Base-by-base conservation (phyloP, 495 filamentous ascomycete genomes). In the Cetradonia linearis region DNA sequence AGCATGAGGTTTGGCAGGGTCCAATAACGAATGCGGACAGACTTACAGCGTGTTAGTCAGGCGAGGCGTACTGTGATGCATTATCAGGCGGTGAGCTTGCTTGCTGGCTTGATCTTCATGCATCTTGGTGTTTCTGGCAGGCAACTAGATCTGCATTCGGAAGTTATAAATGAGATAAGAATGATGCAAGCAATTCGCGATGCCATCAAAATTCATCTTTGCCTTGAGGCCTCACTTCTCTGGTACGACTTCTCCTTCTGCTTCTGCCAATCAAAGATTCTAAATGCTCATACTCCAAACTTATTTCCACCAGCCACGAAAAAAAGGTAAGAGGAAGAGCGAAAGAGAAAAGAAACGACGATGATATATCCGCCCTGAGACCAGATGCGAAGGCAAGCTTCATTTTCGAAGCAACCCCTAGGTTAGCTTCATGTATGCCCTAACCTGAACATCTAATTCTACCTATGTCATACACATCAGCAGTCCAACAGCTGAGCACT, bases 111-210 rank as follows among this genome's bases (percentile, higher is more conserved):
- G 23, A 52, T 27, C 4, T 16, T n/a, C 31, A n/a, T 34, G 50
- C 10, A 34, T 34, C n/a, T 23, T 34, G 30, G 31, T 36, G 16
- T 25, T 25, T 25, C 42, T 25, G 30, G 33, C 30, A 34, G 50
- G 18, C 50, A 34, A 54, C 30, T 54, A 36, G 50, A 54, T 50
- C 48, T 23, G 48, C 16, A 50, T 54, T 33, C n/a, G 30, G 42
- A 46, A 54, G 30, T n/a, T 31, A 16, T 54, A 54, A 9, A 54
- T 54, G 50, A 54, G 31, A 36, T 54, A 54, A n/a, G 50, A 54
- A 54, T 54, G 50, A 54, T 31, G 33, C 30, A 4, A 54, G 50
- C 18, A 34, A 18, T 25, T 47, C 31, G 33, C 25, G n/a, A 44
- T 14, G 8, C 28, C 1, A 3, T 25, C 10, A 46, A 11, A 46